Percentiles rank a stretch among this genome's conserved stretches.
Evolutionary conservation across 2,329 filamentous ascomycete species (phyloP).

Genomic region (Trichoderma breve): DNA sequence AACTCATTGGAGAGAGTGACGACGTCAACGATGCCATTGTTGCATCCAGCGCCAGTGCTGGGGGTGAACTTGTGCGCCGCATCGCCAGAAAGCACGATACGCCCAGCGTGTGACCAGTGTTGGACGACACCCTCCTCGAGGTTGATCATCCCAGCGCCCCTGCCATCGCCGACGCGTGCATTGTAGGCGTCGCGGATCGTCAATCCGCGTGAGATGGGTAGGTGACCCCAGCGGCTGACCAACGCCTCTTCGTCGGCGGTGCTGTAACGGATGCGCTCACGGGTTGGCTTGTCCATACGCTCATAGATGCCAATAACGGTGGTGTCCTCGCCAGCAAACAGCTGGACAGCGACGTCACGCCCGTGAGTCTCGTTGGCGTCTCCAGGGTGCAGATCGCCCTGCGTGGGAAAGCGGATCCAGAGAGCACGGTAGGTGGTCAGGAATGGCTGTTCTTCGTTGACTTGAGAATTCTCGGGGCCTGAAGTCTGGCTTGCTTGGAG

Average conservation of each 20-base stretch:
- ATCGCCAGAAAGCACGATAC: conserved; percentile 35
- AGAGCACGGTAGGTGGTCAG: background rate
- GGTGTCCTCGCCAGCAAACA: background rate
- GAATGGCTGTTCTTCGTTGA: background rate
- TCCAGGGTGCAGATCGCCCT: background rate
- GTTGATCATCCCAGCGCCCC: conserved; percentile 27
- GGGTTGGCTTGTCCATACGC: background rate
- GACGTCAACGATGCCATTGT: conserved; percentile 32
- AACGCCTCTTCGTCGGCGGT: background rate
- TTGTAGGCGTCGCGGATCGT: background rate
- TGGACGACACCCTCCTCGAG: conserved; percentile 35
- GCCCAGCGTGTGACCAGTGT: conserved; percentile 29
- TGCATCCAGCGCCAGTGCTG: conserved; percentile 32
- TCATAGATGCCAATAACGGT: background rate
- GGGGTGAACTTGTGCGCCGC: conserved; percentile 37
- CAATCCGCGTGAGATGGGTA: background rate
- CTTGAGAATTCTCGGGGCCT: background rate
- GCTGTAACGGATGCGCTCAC: background rate
- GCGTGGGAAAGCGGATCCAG: background rate
- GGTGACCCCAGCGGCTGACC: background rate
- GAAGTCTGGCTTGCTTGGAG: background rate
- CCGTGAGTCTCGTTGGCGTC: background rate
- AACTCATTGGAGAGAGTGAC: background rate
- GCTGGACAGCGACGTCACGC: background rate
- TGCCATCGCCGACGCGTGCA: background rate